These are phyloP conservation scores for Acacia melanoxylon DNA, from an alignment of 306 rosid genomes.

Conservation along the genomic window DNA sequence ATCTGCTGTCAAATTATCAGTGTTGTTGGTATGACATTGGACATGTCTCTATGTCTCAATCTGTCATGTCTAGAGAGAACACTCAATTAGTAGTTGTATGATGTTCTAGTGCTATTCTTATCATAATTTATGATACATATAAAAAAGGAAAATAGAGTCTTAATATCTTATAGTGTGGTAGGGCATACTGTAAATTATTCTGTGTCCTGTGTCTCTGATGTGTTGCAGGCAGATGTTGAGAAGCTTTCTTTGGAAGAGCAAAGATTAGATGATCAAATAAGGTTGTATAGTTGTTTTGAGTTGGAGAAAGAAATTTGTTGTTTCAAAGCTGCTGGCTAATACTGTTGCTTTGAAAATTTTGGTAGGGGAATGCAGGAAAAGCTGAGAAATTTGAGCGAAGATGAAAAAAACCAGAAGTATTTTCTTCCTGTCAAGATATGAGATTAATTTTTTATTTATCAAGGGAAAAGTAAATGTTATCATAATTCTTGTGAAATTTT, in stretches of 20 bases:
- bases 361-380: slow-evolving; percentile 90
- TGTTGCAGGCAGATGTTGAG: slow-evolving; percentile 88
- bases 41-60: slow-evolving; percentile 12
- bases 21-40: slow-evolving; percentile 15
- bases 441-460: slow-evolving; percentile 17
- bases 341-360: slow-evolving; percentile 35
- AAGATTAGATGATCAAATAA: slow-evolving; percentile 78
- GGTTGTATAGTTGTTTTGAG: slow-evolving; percentile 51
- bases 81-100: slow-evolving; percentile 13
- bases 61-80: not conserved
- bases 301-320: slow-evolving; percentile 19
- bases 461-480: slow-evolving; percentile 8
- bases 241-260: slow-evolving; percentile 75
- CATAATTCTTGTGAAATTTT: slow-evolving; percentile 8
- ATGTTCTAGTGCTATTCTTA: slow-evolving; percentile 18
- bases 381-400: slow-evolving; percentile 78
- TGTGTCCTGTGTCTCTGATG: slow-evolving; percentile 29
- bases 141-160: slow-evolving; percentile 14
- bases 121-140: slow-evolving; percentile 6
- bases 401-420: slow-evolving; percentile 82
- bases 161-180: slow-evolving; percentile 10
- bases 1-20: slow-evolving; percentile 7
- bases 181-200: slow-evolving; percentile 29
- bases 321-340: slow-evolving; percentile 26
- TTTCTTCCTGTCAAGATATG: slow-evolving; percentile 16